Evolutionary conservation across 352 stramenopile species (phyloP).

Genomic region (Globisporangium splendens): DNA sequence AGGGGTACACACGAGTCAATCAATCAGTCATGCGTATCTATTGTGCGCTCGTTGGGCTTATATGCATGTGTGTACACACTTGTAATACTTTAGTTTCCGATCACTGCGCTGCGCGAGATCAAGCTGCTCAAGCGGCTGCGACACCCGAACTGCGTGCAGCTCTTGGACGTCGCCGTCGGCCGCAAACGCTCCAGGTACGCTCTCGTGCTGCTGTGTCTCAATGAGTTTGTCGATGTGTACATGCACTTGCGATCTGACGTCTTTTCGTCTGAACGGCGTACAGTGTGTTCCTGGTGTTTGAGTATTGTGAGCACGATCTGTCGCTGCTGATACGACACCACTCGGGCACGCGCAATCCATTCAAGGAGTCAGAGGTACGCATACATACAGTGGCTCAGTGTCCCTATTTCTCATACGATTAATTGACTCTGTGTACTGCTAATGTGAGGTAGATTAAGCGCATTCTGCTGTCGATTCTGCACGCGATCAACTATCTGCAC

Average conservation of each 20-base stretch:
- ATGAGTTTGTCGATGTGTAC: too few species aligned
- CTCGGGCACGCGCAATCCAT: constrained; percentile 52
- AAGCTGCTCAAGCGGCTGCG: constrained; percentile 62
- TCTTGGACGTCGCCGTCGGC: constrained; percentile 71
- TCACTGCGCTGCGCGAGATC: constrained; percentile 78
- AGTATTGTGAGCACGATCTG: constrained; percentile 88
- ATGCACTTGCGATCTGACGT: too few species aligned
- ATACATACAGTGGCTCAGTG: background rate
- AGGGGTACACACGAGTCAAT: constrained; percentile 46
- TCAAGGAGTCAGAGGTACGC: constrained; percentile 72
- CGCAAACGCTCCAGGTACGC: constrained; percentile 54
- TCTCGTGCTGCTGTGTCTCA: too few species aligned
- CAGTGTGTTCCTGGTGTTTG: constrained; percentile 90
- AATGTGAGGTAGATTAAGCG: constrained; percentile 47
- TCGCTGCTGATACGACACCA: constrained; percentile 57
- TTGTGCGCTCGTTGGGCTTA: background rate
- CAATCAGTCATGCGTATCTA: background rate
- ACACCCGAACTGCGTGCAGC: constrained; percentile 70
- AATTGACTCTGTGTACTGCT: too few species aligned
- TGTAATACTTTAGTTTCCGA: constrained; percentile 68
- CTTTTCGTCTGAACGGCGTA: background rate
- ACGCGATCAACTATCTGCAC: constrained; percentile 77
- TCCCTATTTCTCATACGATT: too few species aligned
- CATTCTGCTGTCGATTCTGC: constrained; percentile 89
- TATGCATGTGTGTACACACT: background rate